phyloP scores from a whole-genome alignment of 2,329 filamentous ascomycete species.

The Neonectria sp. region DNA sequence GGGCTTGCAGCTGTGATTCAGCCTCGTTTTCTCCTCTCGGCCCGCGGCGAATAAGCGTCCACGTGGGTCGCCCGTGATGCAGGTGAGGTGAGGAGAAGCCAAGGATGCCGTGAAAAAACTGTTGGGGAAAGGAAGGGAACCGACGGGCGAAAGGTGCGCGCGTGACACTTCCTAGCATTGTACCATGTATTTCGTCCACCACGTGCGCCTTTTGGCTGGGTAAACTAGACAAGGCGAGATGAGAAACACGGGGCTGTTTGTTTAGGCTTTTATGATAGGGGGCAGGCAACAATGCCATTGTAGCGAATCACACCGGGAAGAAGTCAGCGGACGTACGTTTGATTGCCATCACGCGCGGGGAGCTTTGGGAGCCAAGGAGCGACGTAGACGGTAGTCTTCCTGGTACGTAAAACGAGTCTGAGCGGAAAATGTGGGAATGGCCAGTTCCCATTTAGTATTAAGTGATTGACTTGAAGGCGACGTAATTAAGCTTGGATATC shows the following conservation, averaged over 20 bases:
- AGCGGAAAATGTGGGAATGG: conserved; percentile 19
- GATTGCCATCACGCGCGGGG: not conserved
- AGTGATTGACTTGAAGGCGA: conserved; percentile 10
- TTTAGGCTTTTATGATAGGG: not conserved
- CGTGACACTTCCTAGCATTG: not conserved
- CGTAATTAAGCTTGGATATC: conserved; percentile 13
- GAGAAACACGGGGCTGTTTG: not conserved
- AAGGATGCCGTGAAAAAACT: conserved; percentile 7
- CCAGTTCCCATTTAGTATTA: not conserved
- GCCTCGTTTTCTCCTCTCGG: not conserved
- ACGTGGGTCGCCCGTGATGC: conserved; percentile 38
- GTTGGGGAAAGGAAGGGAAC: conserved; percentile 18
- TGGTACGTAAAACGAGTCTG: not conserved
- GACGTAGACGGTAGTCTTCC: not conserved
- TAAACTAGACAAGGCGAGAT: not conserved
- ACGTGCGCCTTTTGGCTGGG: not conserved
- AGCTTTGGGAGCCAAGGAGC: too few relatives aligned
- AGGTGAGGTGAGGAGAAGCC: conserved; percentile 23
- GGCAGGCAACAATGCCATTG: not conserved
- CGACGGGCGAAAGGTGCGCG: not conserved
- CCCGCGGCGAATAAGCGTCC: conserved; percentile 36
- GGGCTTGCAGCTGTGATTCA: not conserved
- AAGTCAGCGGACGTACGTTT: not conserved
- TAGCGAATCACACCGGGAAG: not conserved
- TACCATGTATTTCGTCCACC: not conserved